Conservation (phyloP, 2,329 filamentous ascomycete genomes). For the Colletotrichum destructivum region DNA sequence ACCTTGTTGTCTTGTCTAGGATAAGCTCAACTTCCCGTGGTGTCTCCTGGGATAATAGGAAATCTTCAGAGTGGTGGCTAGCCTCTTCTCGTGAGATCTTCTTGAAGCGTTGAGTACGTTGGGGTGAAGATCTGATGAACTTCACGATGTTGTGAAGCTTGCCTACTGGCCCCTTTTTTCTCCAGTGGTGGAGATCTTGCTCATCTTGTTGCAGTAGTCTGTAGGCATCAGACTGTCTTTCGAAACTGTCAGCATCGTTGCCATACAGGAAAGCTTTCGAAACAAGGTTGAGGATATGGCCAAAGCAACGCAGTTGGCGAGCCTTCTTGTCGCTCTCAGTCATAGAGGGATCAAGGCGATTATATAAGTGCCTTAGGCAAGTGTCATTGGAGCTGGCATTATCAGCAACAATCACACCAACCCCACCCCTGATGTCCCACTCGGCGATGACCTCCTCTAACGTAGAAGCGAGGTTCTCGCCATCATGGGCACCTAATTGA, state of each 20-base stretch:
- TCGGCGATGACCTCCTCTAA: neutral
- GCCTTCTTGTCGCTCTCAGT: neutral
- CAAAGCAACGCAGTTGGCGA: neutral
- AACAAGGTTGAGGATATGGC: neutral
- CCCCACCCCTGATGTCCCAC: neutral
- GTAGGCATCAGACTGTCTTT: neutral
- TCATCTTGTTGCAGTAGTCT: neutral
- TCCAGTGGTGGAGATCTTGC: neutral
- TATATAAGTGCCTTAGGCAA: neutral
- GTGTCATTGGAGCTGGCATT: neutral
- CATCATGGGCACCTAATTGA: neutral
- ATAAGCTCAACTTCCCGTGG: neutral
- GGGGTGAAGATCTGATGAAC: neutral
- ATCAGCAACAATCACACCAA: neutral
- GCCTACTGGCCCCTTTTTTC: neutral
- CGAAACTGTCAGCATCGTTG: neutral
- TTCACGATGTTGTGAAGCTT: conserved; percentile 5
- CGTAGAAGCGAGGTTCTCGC: neutral
- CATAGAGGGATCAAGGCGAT: neutral
- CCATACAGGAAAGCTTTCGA: neutral
- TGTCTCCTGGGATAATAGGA: neutral
- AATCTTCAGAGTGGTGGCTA: neutral
- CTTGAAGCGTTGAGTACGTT: neutral
- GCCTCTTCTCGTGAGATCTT: neutral
- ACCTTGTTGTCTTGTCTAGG: neutral